Evolutionary conservation across 1,284 basidiomycete genomes (phyloP).

Genomic region (Tremellales sp.): DNA sequence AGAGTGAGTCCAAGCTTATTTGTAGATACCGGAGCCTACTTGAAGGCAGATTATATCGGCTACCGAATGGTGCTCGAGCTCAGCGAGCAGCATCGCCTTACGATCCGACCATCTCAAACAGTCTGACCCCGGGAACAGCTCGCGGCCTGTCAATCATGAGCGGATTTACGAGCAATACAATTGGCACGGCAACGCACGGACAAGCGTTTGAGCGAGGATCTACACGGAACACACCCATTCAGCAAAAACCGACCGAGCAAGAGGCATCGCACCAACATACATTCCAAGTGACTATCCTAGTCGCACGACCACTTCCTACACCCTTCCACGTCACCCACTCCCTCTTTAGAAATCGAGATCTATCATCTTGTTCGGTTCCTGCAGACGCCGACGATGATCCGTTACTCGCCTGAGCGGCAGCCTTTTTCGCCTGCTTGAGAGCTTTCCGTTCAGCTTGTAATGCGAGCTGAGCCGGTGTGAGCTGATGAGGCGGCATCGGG

Average conservation of each 20-base stretch:
- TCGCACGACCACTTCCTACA: slow-evolving; percentile 58
- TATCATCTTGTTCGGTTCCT: slow-evolving; percentile 17
- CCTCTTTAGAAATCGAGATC: slow-evolving; percentile 30
- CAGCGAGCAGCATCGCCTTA: slow-evolving; percentile 67
- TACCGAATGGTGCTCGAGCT: slow-evolving; percentile 58
- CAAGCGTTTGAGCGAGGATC: slow-evolving; percentile 52
- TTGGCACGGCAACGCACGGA: slow-evolving; percentile 31
- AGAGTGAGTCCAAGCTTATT: background rate
- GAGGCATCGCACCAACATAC: slow-evolving; percentile 36
- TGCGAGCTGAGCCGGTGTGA: slow-evolving; percentile 42
- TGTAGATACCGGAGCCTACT: slow-evolving; percentile 49
- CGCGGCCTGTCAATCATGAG: slow-evolving; percentile 61
- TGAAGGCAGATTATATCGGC: slow-evolving; percentile 80
- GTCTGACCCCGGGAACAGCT: slow-evolving; percentile 72
- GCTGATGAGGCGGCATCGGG: slow-evolving; percentile 11
- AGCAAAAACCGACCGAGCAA: background rate
- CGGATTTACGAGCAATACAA: background rate
- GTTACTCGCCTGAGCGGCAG: slow-evolving; percentile 12
- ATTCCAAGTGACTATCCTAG: slow-evolving; percentile 61
- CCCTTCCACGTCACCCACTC: slow-evolving; percentile 54
- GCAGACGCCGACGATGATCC: slow-evolving; percentile 6
- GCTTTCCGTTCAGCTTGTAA: slow-evolving; percentile 40
- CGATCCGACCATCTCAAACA: slow-evolving; percentile 70
- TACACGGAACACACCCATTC: slow-evolving; percentile 39
- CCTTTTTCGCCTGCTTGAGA: slow-evolving; percentile 41